A percentile compares a stretch with the other conserved stretches of the same genome.
phyloP scores from a whole-genome alignment of 805 yeast species.

The Suhomyces sp. region DNA sequence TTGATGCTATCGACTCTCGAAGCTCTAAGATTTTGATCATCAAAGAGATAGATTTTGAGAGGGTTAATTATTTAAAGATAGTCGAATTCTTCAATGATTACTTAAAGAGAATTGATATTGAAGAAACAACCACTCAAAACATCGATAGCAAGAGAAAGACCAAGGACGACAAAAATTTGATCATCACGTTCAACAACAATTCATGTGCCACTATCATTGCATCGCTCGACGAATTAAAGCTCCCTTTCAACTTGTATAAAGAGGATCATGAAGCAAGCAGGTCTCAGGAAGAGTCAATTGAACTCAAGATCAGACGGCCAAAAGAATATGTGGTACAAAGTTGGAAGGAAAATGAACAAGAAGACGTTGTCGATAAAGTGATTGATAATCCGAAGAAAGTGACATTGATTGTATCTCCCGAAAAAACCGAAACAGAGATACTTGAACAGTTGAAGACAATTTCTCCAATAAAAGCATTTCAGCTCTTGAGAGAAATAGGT shows the following conservation, averaged over 20 bases:
- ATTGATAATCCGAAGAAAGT: slow-evolving; percentile 49
- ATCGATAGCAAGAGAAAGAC: slow-evolving; percentile 34
- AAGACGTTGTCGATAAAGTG: slow-evolving; percentile 26
- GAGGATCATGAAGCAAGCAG: slow-evolving; percentile 16
- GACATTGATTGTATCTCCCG: slow-evolving; percentile 47
- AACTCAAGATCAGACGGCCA: slow-evolving; percentile 27
- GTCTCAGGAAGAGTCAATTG: slow-evolving; percentile 12
- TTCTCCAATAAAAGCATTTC: slow-evolving; percentile 41
- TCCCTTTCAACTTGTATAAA: slow-evolving; percentile 28
- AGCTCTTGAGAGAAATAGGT: slow-evolving; percentile 46
- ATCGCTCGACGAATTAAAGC: slow-evolving; percentile 35
- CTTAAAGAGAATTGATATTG: slow-evolving; percentile 44
- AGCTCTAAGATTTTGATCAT: slow-evolving; percentile 32
- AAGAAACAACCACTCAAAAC: slow-evolving; percentile 33
- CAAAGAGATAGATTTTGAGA: slow-evolving; percentile 31
- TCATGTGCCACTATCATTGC: slow-evolving; percentile 56
- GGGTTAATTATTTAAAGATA: slow-evolving; percentile 35
- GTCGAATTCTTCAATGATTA: slow-evolving; percentile 47
- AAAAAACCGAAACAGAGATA: slow-evolving; percentile 44
- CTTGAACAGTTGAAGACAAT: slow-evolving; percentile 40
- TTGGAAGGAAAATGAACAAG: slow-evolving; percentile 17
- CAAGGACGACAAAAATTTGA: slow-evolving; percentile 37
- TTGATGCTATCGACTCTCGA: slow-evolving; percentile 40
- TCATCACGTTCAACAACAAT: slow-evolving; percentile 52
- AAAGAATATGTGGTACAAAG: slow-evolving; percentile 36